Conservation (phyloP, 2,329 filamentous ascomycete species). For the Aureobasidium sp. region DNA sequence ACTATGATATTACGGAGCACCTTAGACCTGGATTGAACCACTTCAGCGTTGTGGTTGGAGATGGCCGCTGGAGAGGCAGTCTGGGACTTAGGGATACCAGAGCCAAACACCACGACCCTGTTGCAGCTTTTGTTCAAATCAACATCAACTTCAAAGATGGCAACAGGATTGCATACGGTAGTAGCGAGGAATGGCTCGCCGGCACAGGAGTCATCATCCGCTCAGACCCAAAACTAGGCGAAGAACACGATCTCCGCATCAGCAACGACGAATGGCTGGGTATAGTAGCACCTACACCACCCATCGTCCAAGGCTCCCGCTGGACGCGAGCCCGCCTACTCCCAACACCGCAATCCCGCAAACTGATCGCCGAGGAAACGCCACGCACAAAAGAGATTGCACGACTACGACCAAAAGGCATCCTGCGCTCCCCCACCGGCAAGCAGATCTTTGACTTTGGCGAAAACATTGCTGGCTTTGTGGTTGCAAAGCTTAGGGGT, state of each 20-base stretch:
- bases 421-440: neutral
- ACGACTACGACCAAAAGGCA: neutral
- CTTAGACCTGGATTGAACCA: neutral
- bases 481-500: neutral
- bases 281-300: neutral
- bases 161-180: conserved; percentile 3
- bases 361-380: conserved; percentile 9
- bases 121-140: neutral
- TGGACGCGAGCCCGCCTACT: neutral
- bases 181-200: conserved; percentile 5
- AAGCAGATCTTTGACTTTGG: conserved; percentile 13
- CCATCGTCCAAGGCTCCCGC: neutral
- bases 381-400: conserved; percentile 5
- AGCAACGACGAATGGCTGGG: conserved; percentile 4
- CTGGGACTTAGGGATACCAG: neutral
- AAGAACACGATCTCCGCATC: conserved; percentile 1
- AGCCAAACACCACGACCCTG: conserved; percentile 4
- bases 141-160: conserved; percentile 9
- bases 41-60: conserved; percentile 9
- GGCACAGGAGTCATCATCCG: conserved; percentile 1
- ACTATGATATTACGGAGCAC: conserved; percentile 8
- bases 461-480: conserved; percentile 4
- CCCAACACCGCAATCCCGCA: neutral
- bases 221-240: conserved; percentile 3
- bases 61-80: conserved; percentile 10